Evolutionary conservation across 441 rosid species (phyloP).

Genomic region (Geranium incanum): DNA sequence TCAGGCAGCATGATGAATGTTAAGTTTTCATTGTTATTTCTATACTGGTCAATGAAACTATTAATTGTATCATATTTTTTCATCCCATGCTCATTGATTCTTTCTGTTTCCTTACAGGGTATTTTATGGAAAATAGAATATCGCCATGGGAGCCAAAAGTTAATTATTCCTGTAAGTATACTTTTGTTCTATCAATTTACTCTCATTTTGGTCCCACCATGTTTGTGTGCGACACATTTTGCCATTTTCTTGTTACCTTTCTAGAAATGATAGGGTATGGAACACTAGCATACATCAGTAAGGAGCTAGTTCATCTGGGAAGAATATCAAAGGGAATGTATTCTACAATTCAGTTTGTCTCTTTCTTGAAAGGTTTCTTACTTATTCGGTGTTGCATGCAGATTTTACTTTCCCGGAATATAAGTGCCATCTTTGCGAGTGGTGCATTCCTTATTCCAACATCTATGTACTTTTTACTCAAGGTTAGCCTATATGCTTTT

Average conservation of each 20-base stretch:
- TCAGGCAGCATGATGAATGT: neutral
- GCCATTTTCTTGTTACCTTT: neutral
- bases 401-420: slow-evolving; percentile 66
- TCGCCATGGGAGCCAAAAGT: slow-evolving; percentile 78
- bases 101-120: slow-evolving; percentile 51
- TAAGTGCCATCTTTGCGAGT: slow-evolving; percentile 57
- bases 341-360: slow-evolving; percentile 5
- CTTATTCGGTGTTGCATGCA: slow-evolving; percentile 34
- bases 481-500: slow-evolving; percentile 41
- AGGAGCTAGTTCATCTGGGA: neutral
- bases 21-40: neutral
- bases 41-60: neutral
- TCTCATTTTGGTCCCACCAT: neutral
- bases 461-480: slow-evolving; percentile 71
- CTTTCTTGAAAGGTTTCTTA: slow-evolving; percentile 23
- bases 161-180: slow-evolving; percentile 73
- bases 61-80: neutral
- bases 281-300: neutral
- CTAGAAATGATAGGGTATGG: neutral
- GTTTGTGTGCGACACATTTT: neutral
- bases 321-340: neutral
- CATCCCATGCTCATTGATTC: slow-evolving; percentile 1
- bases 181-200: slow-evolving; percentile 4
- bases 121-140: slow-evolving; percentile 83
- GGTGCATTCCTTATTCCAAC: slow-evolving; percentile 84